These are phyloP conservation scores for Fragilaria radians DNA, from an alignment of 108 stramenopile genomes.

Conservation along the genomic window DNA sequence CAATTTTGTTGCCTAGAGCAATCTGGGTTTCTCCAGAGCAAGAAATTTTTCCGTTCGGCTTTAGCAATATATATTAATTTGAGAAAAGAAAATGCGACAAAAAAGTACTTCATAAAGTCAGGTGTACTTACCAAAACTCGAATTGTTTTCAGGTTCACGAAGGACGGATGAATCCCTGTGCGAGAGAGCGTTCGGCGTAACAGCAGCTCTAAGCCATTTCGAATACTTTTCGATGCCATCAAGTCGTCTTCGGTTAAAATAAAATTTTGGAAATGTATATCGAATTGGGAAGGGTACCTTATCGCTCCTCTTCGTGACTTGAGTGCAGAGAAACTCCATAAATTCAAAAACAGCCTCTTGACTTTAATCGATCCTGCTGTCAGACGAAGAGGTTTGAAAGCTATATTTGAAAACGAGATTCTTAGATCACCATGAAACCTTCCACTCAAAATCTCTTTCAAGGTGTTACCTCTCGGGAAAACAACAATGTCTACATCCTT, in stretches of 20 bases:
- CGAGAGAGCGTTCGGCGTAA: conserved; percentile 15
- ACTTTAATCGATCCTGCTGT: background rate
- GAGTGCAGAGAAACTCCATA: background rate
- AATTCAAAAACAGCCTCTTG: background rate
- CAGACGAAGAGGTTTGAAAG: background rate
- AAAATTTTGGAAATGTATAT: conserved; percentile 24
- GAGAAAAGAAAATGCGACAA: background rate
- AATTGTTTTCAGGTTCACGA: conserved; percentile 17
- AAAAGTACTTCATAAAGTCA: background rate
- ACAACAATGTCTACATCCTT: background rate
- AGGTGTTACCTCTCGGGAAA: background rate
- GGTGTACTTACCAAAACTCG: conserved; percentile 26
- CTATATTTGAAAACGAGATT: background rate
- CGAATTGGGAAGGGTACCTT: conserved; percentile 29
- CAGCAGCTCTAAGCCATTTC: conserved; percentile 26
- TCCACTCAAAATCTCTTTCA: background rate
- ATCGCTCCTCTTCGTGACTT: background rate
- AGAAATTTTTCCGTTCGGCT: conserved; percentile 32
- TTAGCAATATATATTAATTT: background rate
- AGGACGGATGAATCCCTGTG: background rate
- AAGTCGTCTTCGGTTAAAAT: conserved; percentile 35
- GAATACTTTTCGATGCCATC: conserved; percentile 25
- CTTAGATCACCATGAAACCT: background rate
- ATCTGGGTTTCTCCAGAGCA: conserved; percentile 27
- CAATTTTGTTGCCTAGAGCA: conserved; percentile 18